phyloP scores from a whole-genome alignment of 176 grass and related monocot genomes.

The Rhynchospora tenuis region DNA sequence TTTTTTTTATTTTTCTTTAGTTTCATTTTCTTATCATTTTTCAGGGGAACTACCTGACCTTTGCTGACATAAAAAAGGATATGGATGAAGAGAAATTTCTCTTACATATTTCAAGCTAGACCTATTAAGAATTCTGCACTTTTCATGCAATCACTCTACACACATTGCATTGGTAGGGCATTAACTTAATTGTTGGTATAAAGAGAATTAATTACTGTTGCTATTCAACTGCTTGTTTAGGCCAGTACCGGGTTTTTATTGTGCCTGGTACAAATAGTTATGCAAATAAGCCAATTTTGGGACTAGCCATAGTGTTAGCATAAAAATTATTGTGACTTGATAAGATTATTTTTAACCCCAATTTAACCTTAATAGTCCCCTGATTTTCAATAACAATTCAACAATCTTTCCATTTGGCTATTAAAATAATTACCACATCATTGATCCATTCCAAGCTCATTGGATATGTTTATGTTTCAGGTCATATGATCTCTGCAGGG shows the following conservation, averaged over 20 bases:
- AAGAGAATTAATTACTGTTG: background rate
- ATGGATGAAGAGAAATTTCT: conserved; percentile 73
- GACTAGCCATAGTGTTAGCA: background rate
- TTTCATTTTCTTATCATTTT: conserved; percentile 1
- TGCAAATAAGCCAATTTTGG: background rate
- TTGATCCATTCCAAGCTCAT: conserved; percentile 14
- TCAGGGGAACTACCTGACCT: conserved; percentile 41
- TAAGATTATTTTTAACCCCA: background rate
- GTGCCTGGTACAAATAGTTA: background rate
- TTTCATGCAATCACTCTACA: conserved; percentile 86
- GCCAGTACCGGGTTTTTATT: background rate
- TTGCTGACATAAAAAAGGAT: conserved; percentile 57
- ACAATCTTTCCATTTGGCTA: background rate
- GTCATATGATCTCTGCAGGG: conserved; percentile 52
- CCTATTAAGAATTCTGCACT: conserved; percentile 51
- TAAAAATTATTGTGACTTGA: background rate
- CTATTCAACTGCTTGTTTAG: background rate
- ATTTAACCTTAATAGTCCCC: background rate
- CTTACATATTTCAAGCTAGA: conserved; percentile 71
- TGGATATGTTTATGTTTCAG: conserved; percentile 32
- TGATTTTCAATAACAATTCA: background rate
- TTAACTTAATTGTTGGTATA: background rate
- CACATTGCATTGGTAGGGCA: conserved; percentile 55
- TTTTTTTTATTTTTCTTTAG: background rate
- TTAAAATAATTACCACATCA: background rate